Evolutionary conservation across 305 asterid genomes (phyloP).

Genomic region (Lippia alba): DNA sequence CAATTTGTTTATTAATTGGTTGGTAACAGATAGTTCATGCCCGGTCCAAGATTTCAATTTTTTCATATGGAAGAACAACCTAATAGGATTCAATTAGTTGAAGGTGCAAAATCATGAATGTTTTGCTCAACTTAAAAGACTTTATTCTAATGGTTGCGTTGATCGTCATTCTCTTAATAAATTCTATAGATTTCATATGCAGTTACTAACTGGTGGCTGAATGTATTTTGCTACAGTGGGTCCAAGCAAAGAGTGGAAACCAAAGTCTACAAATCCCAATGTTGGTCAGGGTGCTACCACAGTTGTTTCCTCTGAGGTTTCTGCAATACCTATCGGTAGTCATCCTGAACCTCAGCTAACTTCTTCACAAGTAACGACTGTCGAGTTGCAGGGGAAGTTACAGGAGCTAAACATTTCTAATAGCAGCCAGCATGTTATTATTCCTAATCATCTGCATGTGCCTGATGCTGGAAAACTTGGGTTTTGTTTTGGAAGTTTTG

Average conservation of each 20-base stretch:
- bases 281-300: slow-evolving; percentile 40
- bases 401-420: slow-evolving; percentile 48
- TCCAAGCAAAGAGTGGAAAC: slow-evolving; percentile 67
- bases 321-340: slow-evolving; percentile 43
- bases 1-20: neutral
- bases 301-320: slow-evolving; percentile 46
- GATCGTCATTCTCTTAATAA: neutral
- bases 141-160: slow-evolving; percentile 8
- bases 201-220: slow-evolving; percentile 9
- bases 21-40: slow-evolving; percentile 11
- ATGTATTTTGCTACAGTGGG: slow-evolving; percentile 46
- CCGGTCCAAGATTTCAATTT: slow-evolving; percentile 1
- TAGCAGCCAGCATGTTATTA: slow-evolving; percentile 55
- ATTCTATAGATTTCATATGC: neutral
- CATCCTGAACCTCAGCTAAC: slow-evolving; percentile 34
- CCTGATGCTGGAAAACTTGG: slow-evolving; percentile 67
- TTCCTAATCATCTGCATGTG: slow-evolving; percentile 63
- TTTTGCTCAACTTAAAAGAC: neutral
- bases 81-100: neutral
- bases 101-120: neutral
- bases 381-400: slow-evolving; percentile 51
- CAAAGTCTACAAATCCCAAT: slow-evolving; percentile 53
- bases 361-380: slow-evolving; percentile 45
- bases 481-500: slow-evolving; percentile 71
- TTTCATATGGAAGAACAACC: slow-evolving; percentile 10